A percentile compares a stretch with the other conserved stretches of the same genome.
Conservation (phyloP, 2,329 filamentous ascomycete species). For the Trichoderma brevicompactum region DNA sequence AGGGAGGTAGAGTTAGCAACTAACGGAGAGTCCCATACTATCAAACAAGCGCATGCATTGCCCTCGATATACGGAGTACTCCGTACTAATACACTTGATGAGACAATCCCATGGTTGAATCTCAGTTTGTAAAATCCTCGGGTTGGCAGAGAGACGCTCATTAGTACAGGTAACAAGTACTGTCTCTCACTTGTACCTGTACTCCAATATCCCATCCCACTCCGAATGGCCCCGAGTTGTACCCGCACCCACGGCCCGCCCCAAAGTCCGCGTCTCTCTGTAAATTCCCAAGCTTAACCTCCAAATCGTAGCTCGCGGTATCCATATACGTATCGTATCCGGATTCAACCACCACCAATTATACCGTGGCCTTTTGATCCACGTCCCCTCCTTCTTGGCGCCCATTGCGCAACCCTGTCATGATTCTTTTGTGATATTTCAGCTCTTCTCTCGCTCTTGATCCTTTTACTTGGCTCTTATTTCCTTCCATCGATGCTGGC, state of each 20-base stretch:
- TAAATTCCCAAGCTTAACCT: conserved; percentile 14
- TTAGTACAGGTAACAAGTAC: background rate
- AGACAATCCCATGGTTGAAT: too few relatives aligned
- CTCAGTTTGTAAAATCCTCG: too few relatives aligned
- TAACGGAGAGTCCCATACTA: too few relatives aligned
- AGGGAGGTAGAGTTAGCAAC: too few relatives aligned
- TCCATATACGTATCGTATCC: background rate
- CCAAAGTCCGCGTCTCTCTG: background rate
- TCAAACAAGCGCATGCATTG: too few relatives aligned
- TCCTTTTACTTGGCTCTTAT: background rate
- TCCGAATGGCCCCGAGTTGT: conserved; percentile 4
- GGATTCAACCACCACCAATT: conserved; percentile 12
- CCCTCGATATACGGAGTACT: too few relatives aligned
- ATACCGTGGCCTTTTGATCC: conserved; percentile 24
- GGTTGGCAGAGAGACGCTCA: background rate
- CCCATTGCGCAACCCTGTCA: background rate
- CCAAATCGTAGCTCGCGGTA: background rate
- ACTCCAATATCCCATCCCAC: background rate
- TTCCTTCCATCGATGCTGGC: conserved; percentile 36
- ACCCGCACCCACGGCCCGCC: conserved; percentile 3
- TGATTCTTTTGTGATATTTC: background rate
- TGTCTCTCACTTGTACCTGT: background rate
- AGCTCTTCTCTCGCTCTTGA: background rate
- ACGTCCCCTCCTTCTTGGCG: conserved; percentile 24
- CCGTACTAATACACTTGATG: too few relatives aligned